Conservation (phyloP, 2,329 filamentous ascomycete genomes). For the Aspergillus flavus region DNA sequence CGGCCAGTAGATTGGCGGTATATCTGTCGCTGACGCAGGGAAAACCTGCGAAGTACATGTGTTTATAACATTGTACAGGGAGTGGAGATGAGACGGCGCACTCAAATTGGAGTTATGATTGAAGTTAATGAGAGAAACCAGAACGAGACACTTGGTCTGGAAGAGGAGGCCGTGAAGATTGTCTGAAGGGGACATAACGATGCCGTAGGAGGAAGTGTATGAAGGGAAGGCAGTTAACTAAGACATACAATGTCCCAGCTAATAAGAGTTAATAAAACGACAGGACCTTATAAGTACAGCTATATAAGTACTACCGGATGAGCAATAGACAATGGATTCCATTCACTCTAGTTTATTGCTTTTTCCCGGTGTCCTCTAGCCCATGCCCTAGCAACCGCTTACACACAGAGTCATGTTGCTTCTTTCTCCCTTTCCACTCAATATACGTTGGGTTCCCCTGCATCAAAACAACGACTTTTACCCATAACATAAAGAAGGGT, state of each 20-base stretch:
- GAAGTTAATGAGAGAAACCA: conserved; percentile 22
- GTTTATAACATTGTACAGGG: conserved; percentile 63
- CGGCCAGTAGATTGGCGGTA: conserved; percentile 58
- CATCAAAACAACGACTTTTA: neutral
- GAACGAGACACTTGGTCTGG: conserved; percentile 36
- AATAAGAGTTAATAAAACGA: neutral
- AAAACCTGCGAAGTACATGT: conserved; percentile 21
- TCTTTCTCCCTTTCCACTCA: neutral
- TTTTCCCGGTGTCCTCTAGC: neutral
- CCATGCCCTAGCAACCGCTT: neutral
- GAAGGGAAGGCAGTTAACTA: conserved; percentile 8
- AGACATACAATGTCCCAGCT: neutral
- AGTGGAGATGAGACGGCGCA: conserved; percentile 64
- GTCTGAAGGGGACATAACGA: conserved; percentile 37
- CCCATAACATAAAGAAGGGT: neutral
- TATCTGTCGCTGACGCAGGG: conserved; percentile 54
- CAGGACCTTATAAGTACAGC: neutral
- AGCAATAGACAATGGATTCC: neutral
- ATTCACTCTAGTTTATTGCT: neutral
- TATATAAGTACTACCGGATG: neutral
- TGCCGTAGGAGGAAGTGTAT: conserved; percentile 9
- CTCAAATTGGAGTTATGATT: conserved; percentile 40
- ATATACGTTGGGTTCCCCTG: neutral
- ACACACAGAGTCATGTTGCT: neutral
- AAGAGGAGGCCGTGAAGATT: conserved; percentile 38